Conservation (phyloP, 352 stramenopile species). For the Phytopythium mirpurense region DNA sequence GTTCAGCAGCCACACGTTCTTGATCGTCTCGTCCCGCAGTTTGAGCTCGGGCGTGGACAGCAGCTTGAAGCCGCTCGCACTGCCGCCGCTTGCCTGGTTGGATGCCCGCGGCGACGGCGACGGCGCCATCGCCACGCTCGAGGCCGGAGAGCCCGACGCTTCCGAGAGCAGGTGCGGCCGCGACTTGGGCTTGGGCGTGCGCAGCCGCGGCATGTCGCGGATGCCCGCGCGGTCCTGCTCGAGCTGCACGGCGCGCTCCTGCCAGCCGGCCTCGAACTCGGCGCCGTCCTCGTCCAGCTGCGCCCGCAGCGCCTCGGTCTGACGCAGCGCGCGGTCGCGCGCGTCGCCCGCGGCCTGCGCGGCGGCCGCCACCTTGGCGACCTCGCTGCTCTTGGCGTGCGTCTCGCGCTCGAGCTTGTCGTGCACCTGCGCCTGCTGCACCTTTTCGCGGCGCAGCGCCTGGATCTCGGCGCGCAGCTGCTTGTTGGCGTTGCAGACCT, state of each 20-base stretch:
- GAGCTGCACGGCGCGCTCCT: slow-evolving; percentile 78
- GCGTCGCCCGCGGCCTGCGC: slow-evolving; percentile 80
- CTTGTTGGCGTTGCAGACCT: slow-evolving; percentile 83
- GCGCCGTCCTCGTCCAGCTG: slow-evolving; percentile 76
- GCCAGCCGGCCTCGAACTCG: slow-evolving; percentile 84
- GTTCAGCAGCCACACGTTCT: slow-evolving; percentile 67
- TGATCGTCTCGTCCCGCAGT: slow-evolving; percentile 69
- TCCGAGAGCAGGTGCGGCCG: slow-evolving; percentile 25
- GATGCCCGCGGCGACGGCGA: too few species aligned
- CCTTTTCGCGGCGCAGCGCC: slow-evolving; percentile 69
- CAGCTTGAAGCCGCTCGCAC: slow-evolving; percentile 42
- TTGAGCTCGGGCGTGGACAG: slow-evolving; percentile 65
- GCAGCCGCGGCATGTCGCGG: slow-evolving; percentile 61
- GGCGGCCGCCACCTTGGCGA: slow-evolving; percentile 63
- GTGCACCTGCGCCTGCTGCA: slow-evolving; percentile 68
- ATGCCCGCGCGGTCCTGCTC: slow-evolving; percentile 79
- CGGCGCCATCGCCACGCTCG: too few species aligned
- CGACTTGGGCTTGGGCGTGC: slow-evolving; percentile 55
- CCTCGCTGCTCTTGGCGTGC: slow-evolving; percentile 78
- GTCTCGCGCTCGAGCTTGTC: slow-evolving; percentile 83
- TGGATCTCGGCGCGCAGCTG: slow-evolving; percentile 76
- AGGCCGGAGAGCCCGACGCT: slow-evolving; percentile 8
- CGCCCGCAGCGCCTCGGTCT: slow-evolving; percentile 67
- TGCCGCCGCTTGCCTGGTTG: background rate
- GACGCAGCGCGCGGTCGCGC: slow-evolving; percentile 76